A percentile compares a stretch with the other conserved stretches of the same genome.
phyloP scores from a whole-genome alignment of 2,329 filamentous ascomycete genomes.

The Paracamarosporium sp. region DNA sequence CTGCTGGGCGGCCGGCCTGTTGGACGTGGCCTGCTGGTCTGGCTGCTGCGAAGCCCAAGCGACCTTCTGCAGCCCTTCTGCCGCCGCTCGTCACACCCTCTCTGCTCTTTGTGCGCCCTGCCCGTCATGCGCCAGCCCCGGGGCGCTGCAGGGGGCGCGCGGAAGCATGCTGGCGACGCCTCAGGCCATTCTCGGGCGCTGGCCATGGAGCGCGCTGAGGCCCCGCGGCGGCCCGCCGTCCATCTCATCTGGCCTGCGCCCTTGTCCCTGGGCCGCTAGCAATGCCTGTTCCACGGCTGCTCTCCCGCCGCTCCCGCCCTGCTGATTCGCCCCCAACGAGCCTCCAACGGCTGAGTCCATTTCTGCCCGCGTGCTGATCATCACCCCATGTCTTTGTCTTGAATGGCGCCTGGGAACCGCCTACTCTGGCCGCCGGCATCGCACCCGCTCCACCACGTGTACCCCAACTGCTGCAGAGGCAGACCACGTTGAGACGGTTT shows the following conservation, averaged over 20 bases:
- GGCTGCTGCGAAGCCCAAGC: too few species aligned
- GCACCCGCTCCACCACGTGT: not conserved
- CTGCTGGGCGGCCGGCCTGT: not conserved
- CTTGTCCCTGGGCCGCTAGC: not conserved
- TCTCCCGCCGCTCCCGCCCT: slow-evolving; percentile 7
- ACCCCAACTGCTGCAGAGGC: not conserved
- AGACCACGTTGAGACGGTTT: not conserved
- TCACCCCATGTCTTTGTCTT: not conserved
- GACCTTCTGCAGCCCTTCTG: not conserved
- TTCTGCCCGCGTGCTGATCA: slow-evolving; percentile 4
- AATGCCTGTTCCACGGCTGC: slow-evolving; percentile 9
- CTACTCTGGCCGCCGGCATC: not conserved
- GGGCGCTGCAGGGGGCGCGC: not conserved
- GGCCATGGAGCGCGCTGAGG: not conserved
- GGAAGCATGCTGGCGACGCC: not conserved
- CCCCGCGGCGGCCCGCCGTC: not conserved
- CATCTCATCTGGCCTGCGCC: not conserved
- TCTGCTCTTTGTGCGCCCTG: not conserved
- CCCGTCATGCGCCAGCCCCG: not conserved
- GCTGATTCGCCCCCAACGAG: slow-evolving; percentile 1
- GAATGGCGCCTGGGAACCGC: not conserved
- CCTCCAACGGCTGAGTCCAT: not conserved
- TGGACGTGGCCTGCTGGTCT: not conserved
- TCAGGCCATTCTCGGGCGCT: not conserved
- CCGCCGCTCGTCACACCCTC: not conserved